A percentile compares a stretch with the other conserved stretches of the same genome.
These are phyloP conservation scores for Solanum stenotomum DNA, from an alignment of 257 asterid genomes.

Conservation along the genomic window DNA sequence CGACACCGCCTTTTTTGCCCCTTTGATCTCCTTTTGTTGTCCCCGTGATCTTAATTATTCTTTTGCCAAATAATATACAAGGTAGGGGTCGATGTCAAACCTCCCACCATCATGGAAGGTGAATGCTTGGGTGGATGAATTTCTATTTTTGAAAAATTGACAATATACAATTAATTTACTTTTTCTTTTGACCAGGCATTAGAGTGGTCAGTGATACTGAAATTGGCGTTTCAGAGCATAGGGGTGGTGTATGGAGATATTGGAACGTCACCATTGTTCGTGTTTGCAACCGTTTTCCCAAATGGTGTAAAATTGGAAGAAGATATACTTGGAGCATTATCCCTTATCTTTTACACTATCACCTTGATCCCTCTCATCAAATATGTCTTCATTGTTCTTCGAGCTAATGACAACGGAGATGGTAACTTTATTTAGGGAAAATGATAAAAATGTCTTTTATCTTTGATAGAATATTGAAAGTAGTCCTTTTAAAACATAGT, in stretches of 20 bases:
- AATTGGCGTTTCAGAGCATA: slow-evolving; percentile 27
- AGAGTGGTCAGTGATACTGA: background rate
- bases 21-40: background rate
- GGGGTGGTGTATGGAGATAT: slow-evolving; percentile 37
- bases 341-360: slow-evolving; percentile 21
- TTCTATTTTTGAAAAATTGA: background rate
- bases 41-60: background rate
- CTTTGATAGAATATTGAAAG: background rate
- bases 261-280: slow-evolving; percentile 18
- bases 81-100: background rate
- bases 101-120: background rate
- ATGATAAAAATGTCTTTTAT: background rate
- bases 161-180: background rate
- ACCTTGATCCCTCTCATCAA: slow-evolving; percentile 24
- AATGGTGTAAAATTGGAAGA: slow-evolving; percentile 9
- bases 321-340: slow-evolving; percentile 16
- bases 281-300: background rate
- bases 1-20: too few species aligned
- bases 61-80: background rate
- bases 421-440: background rate
- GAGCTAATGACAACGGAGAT: slow-evolving; percentile 30
- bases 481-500: background rate
- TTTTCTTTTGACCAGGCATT: background rate
- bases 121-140: background rate
- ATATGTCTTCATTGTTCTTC: slow-evolving; percentile 25